These are phyloP conservation scores for Gaertneriomyces semiglobifer DNA, from an alignment of 192 early-diverging fungal species.

Conservation along the genomic window DNA sequence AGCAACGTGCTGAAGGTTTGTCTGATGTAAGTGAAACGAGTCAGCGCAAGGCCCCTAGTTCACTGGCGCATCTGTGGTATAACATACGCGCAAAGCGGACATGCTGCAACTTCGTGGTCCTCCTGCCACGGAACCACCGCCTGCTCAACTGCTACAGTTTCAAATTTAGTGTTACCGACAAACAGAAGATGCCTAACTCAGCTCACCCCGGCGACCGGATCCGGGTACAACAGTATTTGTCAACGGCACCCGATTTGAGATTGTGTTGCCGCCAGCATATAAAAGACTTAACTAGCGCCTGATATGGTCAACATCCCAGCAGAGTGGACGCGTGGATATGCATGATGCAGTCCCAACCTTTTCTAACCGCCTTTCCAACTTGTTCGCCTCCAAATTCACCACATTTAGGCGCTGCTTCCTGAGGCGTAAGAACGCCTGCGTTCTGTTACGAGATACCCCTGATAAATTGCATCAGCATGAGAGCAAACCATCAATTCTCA, in stretches of 20 bases:
- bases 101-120: slow-evolving; percentile 37
- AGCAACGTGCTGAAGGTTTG: slow-evolving; percentile 31
- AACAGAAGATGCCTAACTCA: neutral
- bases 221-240: too few relatives aligned
- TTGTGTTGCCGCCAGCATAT: slow-evolving; percentile 18
- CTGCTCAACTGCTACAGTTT: slow-evolving; percentile 35
- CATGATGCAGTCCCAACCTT: slow-evolving; percentile 34
- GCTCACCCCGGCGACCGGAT: too few relatives aligned
- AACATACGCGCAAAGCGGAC: slow-evolving; percentile 44
- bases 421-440: slow-evolving; percentile 35
- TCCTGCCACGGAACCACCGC: slow-evolving; percentile 48
- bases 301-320: neutral
- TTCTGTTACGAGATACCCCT: slow-evolving; percentile 40
- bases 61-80: neutral
- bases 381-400: slow-evolving; percentile 45
- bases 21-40: slow-evolving; percentile 8
- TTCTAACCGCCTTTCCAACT: slow-evolving; percentile 52
- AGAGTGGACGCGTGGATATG: neutral
- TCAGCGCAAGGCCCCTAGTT: neutral
- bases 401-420: slow-evolving; percentile 34
- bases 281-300: slow-evolving; percentile 16
- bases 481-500: neutral
- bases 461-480: slow-evolving; percentile 7
- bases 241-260: too few relatives aligned
- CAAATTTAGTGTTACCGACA: neutral